These are phyloP conservation scores for Sesbania bispinosa DNA, from an alignment of 306 rosid genomes.

Conservation along the genomic window DNA sequence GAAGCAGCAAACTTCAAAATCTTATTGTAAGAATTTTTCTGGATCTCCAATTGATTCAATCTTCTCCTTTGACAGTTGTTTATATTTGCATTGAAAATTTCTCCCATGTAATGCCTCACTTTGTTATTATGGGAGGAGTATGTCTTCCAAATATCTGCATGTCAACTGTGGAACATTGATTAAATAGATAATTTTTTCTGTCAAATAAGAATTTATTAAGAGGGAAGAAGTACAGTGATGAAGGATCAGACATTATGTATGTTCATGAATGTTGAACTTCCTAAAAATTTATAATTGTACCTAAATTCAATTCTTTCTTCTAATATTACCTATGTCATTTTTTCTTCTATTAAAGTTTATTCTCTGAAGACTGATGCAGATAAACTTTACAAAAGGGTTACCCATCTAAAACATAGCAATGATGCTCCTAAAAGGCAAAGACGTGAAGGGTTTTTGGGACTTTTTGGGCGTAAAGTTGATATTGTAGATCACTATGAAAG, in stretches of 20 bases:
- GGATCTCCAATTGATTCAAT: conserved; percentile 5
- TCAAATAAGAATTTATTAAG: not conserved
- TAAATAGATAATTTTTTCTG: not conserved
- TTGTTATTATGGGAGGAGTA: not conserved
- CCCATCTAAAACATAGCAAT: conserved; percentile 35
- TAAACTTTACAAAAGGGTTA: conserved; percentile 53
- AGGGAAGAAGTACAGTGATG: not conserved
- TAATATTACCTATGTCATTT: not conserved
- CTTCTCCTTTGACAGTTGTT: not conserved
- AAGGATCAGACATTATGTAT: not conserved
- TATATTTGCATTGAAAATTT: not conserved
- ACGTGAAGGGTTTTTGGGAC: conserved; percentile 62
- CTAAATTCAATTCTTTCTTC: not conserved
- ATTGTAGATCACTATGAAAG: conserved; percentile 49
- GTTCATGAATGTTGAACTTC: not conserved
- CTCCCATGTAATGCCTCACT: not conserved
- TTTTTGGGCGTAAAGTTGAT: conserved; percentile 56
- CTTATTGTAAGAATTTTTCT: conserved; percentile 60
- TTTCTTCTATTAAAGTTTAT: not conserved
- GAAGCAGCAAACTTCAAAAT: conserved; percentile 49
- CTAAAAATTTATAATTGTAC: not conserved
- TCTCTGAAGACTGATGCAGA: conserved; percentile 63
- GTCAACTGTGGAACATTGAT: not conserved
- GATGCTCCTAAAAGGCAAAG: conserved; percentile 37
- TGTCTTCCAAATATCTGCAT: conserved; percentile 3